Conservation (phyloP, 116 monocot genomes). For the Posidonia oceanica region DNA sequence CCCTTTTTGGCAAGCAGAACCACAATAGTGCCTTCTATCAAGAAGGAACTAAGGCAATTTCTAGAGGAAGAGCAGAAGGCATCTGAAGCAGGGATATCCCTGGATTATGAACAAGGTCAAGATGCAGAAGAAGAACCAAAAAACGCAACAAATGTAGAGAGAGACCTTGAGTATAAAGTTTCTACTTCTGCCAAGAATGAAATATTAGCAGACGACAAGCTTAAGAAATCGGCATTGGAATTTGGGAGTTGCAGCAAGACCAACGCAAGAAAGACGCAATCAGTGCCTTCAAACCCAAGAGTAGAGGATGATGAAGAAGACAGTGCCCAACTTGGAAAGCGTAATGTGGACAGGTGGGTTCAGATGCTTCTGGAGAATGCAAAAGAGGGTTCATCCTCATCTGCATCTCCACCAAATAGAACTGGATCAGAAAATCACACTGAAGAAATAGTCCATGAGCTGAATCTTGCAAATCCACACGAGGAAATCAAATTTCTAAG, state of each 20-base stretch:
- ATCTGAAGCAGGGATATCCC: slow-evolving; percentile 28
- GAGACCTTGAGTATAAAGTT: neutral
- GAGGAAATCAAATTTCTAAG: slow-evolving; percentile 13
- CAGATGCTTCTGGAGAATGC: slow-evolving; percentile 41
- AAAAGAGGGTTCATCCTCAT: slow-evolving; percentile 12
- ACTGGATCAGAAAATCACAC: neutral
- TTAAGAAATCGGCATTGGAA: slow-evolving; percentile 9
- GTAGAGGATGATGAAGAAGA: slow-evolving; percentile 27
- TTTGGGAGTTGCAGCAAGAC: slow-evolving; percentile 11
- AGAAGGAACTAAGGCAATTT: slow-evolving; percentile 53
- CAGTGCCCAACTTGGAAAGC: slow-evolving; percentile 39
- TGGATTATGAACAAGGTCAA: slow-evolving; percentile 3
- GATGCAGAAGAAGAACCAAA: slow-evolving; percentile 3
- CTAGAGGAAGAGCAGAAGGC: slow-evolving; percentile 58
- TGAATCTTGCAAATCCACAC: slow-evolving; percentile 11
- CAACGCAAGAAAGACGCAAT: slow-evolving; percentile 1
- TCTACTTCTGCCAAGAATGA: neutral
- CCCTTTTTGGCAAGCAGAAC: neutral
- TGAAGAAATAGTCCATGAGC: slow-evolving; percentile 6
- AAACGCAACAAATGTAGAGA: too few species aligned
- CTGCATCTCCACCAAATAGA: neutral
- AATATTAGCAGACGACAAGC: slow-evolving; percentile 10
- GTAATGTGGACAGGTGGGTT: slow-evolving; percentile 77
- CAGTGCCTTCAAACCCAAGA: neutral
- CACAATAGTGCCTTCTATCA: neutral